Conservation (phyloP, 352 stramenopile genomes). For the Globisporangium parvum region DNA sequence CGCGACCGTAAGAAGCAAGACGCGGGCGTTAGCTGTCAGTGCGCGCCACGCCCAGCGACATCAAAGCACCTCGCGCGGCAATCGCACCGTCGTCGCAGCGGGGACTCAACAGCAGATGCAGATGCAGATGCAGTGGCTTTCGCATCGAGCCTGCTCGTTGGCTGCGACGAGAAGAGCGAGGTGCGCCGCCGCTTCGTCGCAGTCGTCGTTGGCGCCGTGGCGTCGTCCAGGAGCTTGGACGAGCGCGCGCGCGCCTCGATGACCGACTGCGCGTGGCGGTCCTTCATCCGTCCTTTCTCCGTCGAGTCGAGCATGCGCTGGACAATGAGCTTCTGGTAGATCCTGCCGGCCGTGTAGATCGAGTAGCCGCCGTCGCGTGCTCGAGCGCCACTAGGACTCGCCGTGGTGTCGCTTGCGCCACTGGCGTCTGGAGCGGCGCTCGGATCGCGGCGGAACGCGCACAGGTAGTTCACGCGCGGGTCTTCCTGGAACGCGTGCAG, state of each 20-base stretch:
- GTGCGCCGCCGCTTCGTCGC: slow-evolving; percentile 9
- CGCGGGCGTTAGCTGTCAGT: background rate
- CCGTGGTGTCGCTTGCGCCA: background rate
- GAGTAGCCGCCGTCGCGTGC: slow-evolving; percentile 27
- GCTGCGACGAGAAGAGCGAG: no score
- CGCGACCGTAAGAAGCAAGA: no score
- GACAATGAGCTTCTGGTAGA: slow-evolving; percentile 79
- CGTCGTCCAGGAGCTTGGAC: slow-evolving; percentile 53
- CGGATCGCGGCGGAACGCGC: slow-evolving; percentile 27
- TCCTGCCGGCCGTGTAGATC: slow-evolving; percentile 49
- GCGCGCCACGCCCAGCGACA: background rate
- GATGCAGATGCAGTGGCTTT: background rate
- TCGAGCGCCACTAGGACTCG: background rate
- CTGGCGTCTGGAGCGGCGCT: background rate
- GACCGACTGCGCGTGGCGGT: slow-evolving; percentile 71
- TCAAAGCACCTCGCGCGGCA: slow-evolving; percentile 2
- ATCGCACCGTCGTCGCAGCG: background rate
- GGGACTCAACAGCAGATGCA: background rate
- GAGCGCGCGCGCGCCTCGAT: slow-evolving; percentile 58
- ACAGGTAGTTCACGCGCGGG: slow-evolving; percentile 59
- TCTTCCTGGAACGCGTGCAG: slow-evolving; percentile 74
- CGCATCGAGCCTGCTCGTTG: no score
- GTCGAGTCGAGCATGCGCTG: slow-evolving; percentile 67
- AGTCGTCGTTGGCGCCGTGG: background rate
- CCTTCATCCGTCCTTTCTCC: slow-evolving; percentile 80